Conservation (phyloP, 2,329 filamentous ascomycete species). For the Tolypocladium cylindrosporum region DNA sequence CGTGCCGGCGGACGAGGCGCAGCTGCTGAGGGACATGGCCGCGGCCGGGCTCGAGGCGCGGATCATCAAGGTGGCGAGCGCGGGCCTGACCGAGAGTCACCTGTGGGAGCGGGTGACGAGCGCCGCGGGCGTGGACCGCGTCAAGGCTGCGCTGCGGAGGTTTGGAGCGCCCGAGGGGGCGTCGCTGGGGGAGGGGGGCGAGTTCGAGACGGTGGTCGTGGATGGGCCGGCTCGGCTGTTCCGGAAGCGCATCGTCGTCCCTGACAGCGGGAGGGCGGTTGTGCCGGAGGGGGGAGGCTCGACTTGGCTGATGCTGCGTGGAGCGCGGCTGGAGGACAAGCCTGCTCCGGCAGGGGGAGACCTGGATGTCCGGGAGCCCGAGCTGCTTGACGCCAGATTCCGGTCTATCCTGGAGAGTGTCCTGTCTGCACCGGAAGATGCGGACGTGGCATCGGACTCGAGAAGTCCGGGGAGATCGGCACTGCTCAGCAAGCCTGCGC, state of each 20-base stretch:
- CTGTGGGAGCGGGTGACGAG: constrained; percentile 74
- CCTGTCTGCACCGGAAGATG: not conserved
- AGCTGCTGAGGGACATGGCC: constrained; percentile 73
- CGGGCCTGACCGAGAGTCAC: constrained; percentile 70
- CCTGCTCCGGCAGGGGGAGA: constrained; percentile 6
- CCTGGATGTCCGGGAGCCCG: constrained; percentile 43
- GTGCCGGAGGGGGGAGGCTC: constrained; percentile 66
- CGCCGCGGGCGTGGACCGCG: constrained; percentile 31
- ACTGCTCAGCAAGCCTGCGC: constrained; percentile 3
- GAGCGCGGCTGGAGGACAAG: constrained; percentile 43
- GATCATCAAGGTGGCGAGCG: constrained; percentile 90
- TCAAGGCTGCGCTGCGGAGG: constrained; percentile 46
- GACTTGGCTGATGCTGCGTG: constrained; percentile 56
- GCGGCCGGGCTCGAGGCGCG: constrained; percentile 70
- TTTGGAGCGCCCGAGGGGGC: constrained; percentile 63
- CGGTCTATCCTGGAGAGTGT: constrained; percentile 26
- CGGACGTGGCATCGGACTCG: not conserved
- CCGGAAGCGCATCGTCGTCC: constrained; percentile 57
- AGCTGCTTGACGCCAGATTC: constrained; percentile 57
- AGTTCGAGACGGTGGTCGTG: constrained; percentile 88
- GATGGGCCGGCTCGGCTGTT: constrained; percentile 69
- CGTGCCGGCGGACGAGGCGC: constrained; percentile 29
- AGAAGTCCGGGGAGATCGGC: constrained; percentile 2
- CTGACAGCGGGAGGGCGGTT: constrained; percentile 38
- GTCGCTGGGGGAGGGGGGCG: constrained; percentile 83